Evolutionary conservation across 139 green algal species (phyloP).

Genomic region (Desmodesmus armatus): DNA sequence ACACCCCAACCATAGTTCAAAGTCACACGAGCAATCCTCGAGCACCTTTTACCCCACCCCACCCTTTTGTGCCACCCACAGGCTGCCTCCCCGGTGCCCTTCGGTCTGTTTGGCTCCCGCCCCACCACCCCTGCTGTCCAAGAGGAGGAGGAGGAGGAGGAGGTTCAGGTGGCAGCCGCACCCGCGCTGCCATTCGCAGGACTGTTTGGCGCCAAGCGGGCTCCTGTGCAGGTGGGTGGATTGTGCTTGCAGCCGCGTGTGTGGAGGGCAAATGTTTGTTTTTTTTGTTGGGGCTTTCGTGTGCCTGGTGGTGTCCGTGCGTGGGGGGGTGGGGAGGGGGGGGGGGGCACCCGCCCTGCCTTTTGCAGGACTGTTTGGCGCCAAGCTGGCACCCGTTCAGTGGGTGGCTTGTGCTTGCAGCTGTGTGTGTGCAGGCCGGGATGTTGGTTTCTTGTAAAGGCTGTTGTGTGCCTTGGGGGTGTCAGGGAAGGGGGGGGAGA

Average conservation of each 20-base stretch:
- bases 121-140: neutral
- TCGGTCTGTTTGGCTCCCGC: constrained; percentile 27
- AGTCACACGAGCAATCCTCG: no score
- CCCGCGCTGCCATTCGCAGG: constrained; percentile 15
- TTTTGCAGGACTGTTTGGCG: constrained; percentile 36
- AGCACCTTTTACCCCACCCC: no score
- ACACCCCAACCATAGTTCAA: no score
- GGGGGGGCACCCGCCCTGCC: neutral
- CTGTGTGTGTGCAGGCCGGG: no score
- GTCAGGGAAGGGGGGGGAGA: no score
- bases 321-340: neutral
- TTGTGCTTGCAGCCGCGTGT: no score
- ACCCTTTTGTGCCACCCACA: neutral
- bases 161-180: neutral
- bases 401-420: neutral
- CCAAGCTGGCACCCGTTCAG: neutral
- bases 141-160: constrained; percentile 34
- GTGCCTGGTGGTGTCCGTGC: no score
- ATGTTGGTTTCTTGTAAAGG: no score
- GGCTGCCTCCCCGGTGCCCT: constrained; percentile 15
- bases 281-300: no score
- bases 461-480: no score
- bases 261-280: no score
- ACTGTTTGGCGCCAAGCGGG: constrained; percentile 17
- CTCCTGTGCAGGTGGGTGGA: neutral